Conservation (phyloP, 495 filamentous ascomycete genomes). For the Podospora pseudocomata region DNA sequence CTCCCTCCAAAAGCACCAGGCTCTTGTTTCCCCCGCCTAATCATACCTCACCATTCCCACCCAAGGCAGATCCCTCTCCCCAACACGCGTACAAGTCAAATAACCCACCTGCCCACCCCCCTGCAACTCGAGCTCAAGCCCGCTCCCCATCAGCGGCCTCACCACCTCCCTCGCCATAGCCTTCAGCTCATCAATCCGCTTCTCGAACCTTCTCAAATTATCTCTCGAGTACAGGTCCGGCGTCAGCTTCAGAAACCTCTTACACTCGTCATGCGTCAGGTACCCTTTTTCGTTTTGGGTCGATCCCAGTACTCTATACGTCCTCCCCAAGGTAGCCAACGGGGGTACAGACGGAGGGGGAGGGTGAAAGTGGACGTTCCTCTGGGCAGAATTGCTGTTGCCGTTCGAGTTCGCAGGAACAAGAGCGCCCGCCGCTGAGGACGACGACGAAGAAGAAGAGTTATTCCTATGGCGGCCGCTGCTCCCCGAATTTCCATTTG, state of each 20-base stretch:
- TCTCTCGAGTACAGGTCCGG: conserved; percentile 70
- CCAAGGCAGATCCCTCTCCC: conserved; percentile 80
- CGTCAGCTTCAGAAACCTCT: conserved; percentile 75
- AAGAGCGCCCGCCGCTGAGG: neutral
- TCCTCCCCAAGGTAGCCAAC: conserved; percentile 56
- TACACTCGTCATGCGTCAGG: conserved; percentile 79
- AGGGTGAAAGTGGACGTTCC: neutral
- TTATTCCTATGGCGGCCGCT: conserved; percentile 12
- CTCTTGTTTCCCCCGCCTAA: neutral
- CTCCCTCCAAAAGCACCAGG: neutral
- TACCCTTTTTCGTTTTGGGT: conserved; percentile 57
- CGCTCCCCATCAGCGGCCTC: conserved; percentile 80
- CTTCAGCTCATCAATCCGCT: conserved; percentile 83
- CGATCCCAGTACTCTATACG: conserved; percentile 60
- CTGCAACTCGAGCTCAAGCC: conserved; percentile 65
- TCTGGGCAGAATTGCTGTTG: conserved; percentile 28
- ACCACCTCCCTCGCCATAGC: conserved; percentile 74
- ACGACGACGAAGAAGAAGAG: neutral
- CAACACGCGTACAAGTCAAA: conserved; percentile 74
- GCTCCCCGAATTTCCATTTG: conserved; percentile 21
- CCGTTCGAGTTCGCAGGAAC: neutral
- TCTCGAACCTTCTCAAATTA: conserved; percentile 74
- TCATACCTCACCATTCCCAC: conserved; percentile 12
- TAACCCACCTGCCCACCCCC: conserved; percentile 51
- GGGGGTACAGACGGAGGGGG: conserved; percentile 27